Base-by-base conservation (phyloP, 176 grass and related monocot species). In the Triticum dicoccoides region DNA sequence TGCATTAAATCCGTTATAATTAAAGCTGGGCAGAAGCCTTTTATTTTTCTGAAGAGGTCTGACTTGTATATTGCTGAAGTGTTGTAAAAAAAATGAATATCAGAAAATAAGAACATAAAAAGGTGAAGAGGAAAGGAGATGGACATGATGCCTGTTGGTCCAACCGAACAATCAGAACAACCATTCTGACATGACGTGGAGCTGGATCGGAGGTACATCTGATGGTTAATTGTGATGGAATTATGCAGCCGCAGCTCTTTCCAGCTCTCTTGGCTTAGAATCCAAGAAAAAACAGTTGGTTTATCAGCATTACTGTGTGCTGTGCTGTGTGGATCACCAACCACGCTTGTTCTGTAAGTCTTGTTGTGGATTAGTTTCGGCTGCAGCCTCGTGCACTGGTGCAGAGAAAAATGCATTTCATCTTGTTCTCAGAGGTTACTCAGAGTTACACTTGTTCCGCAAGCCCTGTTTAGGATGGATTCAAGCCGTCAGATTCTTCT, bases 211-310 rank as follows among this genome's bases (percentile, higher is more conserved):
- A 23, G 49, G 73, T 64, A 20, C 84, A 76, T 84, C 37, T 81
- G 85, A 76, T 63, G 68, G 49, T 15, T 38, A 83, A 78, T 80
- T 38, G 37, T 13, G 0, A 80, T 21, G 11, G 76, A 70, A 85
- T 88, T 69, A 81, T 87, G 68, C 9, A 4, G 45, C 1, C 1
- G 81, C 61, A 63, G 69, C 29, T 80, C 71, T 72, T 86, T 86
- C 83, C 79, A 92, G 69, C 59, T 91, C 77, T 47, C 77, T 81
- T 91, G 30, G 25, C 85, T 88, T 91, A 58, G 47, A 88, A 88
- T 68, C 59, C 59, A 87, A 84, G 80, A 37, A 69, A 84, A 39
- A 24, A 52, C 45, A 21, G 39, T 45, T 17, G 27, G 39, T 58
- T 73, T 59, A 79, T 73, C 51, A 27, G 34, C 37, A 51, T 20